Base-by-base conservation (phyloP, 257 asterid species). In the Oldenlandia corymbosa region DNA sequence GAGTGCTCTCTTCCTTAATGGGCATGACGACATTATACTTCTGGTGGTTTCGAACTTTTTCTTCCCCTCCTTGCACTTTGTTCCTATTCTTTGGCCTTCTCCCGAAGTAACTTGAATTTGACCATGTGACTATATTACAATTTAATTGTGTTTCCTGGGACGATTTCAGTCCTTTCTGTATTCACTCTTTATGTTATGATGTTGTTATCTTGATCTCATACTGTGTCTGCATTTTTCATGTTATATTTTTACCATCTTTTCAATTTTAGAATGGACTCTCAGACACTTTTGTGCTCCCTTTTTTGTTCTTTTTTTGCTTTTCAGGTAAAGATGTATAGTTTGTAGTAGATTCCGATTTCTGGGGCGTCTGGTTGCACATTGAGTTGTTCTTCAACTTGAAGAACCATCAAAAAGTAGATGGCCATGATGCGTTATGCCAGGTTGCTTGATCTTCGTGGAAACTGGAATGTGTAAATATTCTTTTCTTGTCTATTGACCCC, bases 381-480 rank as follows among this genome's bases (percentile, higher is more conserved):
- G 27, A 52, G 16, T 17, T 26, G 11, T 8, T 18, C 23, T 26
- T 45, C 69, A 18, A 7, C 30, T 21, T 27, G 56, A 12, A 30
- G 67, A 36, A 60, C 11, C 28, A 30, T 14, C 21, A 54, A 30
- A 10, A 64, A 59, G 57, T 14, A 34, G 42, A 18, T 31, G 10
- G 53, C 13, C 30, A 27, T 26, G 37, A 16, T 54, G 46, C 12
- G 32, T 18, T 54, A 37, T n/a, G 9, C 34, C 63, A 10, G 70
- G 36, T 42, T n/a, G 60, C 24, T n/a, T 55, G 51, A 21, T 14
- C 51, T 58, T 23, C 18, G 36, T 24, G 0, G 5, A 46, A 51
- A 50, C 26, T 24, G 0, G 5, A 46, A 51, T 37, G 28, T 68
- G 73, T 60, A 68, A 27, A 68, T 68, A 68, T 60, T 28, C 62